These are phyloP conservation scores for Sugiyamaella mastotermitis DNA, from an alignment of 805 yeast genomes.

Conservation along the genomic window DNA sequence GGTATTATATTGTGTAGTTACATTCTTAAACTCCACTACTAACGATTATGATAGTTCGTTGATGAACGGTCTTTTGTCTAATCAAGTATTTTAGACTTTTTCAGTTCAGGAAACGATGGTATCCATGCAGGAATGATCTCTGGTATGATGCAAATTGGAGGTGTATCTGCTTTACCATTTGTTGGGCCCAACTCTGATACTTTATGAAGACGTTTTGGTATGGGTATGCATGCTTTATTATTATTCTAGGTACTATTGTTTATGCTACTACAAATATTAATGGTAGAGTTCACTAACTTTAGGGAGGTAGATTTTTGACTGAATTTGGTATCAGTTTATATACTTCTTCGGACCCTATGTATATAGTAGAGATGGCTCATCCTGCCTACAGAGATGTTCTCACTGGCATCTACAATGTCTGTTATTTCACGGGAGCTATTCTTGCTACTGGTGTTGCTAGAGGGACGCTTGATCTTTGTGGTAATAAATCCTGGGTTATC, in stretches of 20 bases:
- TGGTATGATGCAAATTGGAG: conserved; percentile 18
- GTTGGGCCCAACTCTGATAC: conserved; percentile 14
- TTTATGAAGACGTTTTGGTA: conserved; percentile 11
- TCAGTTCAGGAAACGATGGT: conserved; percentile 12
- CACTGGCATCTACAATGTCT: conserved; percentile 12
- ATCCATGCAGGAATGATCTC: conserved; percentile 15
- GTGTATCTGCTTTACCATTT: conserved; percentile 14
- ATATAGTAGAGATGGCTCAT: conserved; percentile 18
- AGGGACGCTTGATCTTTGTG: conserved; percentile 10
- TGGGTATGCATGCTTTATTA: conserved; percentile 7
- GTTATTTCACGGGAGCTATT: conserved; percentile 12
- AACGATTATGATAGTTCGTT: conserved; percentile 14
- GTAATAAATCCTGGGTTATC: conserved; percentile 14
- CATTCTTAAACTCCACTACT: conserved; percentile 12
- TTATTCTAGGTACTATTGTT: conserved; percentile 8
- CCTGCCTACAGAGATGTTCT: conserved; percentile 16
- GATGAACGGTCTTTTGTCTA: conserved; percentile 10
- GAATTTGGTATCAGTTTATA: conserved; percentile 18
- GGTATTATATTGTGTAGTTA: conserved; percentile 11
- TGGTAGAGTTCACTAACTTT: conserved; percentile 4
- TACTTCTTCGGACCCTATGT: conserved; percentile 15
- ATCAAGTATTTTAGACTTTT: conserved; percentile 8
- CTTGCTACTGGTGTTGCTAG: conserved; percentile 13
- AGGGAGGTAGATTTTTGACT: conserved; percentile 18
- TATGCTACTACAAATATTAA: conserved; percentile 8